phyloP scores from a whole-genome alignment of 441 rosid species.

The Populus hybrid region DNA sequence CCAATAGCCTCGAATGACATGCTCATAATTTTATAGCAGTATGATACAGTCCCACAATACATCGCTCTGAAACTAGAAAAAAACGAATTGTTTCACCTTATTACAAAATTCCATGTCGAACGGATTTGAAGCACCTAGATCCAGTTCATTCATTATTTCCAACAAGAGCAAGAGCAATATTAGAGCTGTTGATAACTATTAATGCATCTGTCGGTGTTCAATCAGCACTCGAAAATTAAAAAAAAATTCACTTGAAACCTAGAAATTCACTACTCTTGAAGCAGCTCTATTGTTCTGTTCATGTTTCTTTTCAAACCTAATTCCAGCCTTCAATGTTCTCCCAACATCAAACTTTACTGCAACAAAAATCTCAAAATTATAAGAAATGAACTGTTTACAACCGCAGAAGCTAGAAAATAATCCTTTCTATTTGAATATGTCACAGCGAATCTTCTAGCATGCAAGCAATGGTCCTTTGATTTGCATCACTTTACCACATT shows the following conservation, averaged over 20 bases:
- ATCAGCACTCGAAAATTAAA: background rate
- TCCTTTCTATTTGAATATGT: too few species aligned
- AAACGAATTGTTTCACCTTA: too few species aligned
- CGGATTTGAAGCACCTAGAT: background rate
- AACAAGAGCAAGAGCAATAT: background rate
- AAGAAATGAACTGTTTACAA: background rate
- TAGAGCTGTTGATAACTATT: background rate
- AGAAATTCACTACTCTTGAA: background rate
- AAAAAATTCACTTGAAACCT: background rate
- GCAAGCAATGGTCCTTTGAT: background rate
- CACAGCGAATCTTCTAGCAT: background rate
- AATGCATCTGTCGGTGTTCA: background rate
- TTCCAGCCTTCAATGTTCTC: background rate
- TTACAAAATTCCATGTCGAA: background rate
- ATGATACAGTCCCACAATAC: too few species aligned
- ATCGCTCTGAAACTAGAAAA: background rate
- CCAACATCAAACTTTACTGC: background rate
- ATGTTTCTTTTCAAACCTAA: background rate
- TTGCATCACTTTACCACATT: background rate
- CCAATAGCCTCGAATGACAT: background rate
- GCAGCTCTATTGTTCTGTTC: background rate
- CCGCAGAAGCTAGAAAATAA: background rate
- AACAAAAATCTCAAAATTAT: background rate
- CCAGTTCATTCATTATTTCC: background rate
- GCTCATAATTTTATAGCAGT: background rate